Percentiles rank a stretch among this genome's conserved stretches.
Conservation (phyloP, 2,329 filamentous ascomycete species). For the Xylariaceae sp. region DNA sequence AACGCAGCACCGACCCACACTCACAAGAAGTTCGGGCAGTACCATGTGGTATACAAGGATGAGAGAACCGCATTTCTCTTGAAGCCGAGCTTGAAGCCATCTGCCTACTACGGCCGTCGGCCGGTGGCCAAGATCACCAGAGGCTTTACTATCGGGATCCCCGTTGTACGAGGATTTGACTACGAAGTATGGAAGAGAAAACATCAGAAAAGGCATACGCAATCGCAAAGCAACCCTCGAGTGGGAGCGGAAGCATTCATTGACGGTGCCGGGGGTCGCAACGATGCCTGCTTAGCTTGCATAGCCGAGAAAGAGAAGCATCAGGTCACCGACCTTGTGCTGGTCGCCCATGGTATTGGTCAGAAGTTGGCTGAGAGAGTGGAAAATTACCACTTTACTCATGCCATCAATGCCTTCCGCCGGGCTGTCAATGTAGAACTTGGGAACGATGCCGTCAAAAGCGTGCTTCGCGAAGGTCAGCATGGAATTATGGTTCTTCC, state of each 20-base stretch:
- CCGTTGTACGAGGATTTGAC: slow-evolving; percentile 86
- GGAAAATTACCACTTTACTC: slow-evolving; percentile 95
- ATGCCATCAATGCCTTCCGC: slow-evolving; percentile 86
- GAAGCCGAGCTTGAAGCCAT: slow-evolving; percentile 78
- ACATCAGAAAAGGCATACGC: slow-evolving; percentile 41
- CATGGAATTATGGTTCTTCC: slow-evolving; percentile 91
- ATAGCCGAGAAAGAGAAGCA: slow-evolving; percentile 54
- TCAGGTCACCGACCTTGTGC: slow-evolving; percentile 75
- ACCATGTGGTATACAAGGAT: slow-evolving; percentile 83
- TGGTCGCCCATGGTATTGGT: slow-evolving; percentile 92
- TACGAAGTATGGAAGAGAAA: slow-evolving; percentile 66
- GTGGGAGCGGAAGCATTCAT: slow-evolving; percentile 22
- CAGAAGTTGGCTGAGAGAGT: slow-evolving; percentile 93
- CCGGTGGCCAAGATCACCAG: slow-evolving; percentile 81
- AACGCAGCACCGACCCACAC: slow-evolving; percentile 33
- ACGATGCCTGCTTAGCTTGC: slow-evolving; percentile 48
- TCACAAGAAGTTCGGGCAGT: slow-evolving; percentile 58
- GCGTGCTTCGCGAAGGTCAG: slow-evolving; percentile 66
- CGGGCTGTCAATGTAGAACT: slow-evolving; percentile 81
- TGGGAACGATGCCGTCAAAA: slow-evolving; percentile 63
- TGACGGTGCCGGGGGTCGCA: slow-evolving; percentile 9
- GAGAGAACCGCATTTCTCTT: slow-evolving; percentile 71
- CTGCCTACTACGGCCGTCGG: slow-evolving; percentile 72
- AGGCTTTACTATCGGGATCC: slow-evolving; percentile 72
- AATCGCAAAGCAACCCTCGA: slow-evolving; percentile 18